Evolutionary conservation across 1,139 yeast genomes (phyloP).

Genomic region (Pichia sp.): DNA sequence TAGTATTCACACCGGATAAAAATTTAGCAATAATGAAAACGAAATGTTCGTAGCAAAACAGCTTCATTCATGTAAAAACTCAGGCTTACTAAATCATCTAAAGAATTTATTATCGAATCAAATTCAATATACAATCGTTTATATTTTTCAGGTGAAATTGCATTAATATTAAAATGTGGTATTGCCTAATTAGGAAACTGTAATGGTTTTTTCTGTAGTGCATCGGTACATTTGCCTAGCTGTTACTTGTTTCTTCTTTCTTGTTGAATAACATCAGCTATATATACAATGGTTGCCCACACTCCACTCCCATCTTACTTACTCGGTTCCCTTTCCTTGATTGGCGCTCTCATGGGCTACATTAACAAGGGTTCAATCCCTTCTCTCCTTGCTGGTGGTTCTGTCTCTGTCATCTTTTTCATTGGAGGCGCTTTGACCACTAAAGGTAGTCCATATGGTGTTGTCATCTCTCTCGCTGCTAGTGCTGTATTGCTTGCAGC

Average conservation of each 20-base stretch:
- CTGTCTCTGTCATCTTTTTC: conserved; percentile 65
- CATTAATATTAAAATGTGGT: too few species aligned
- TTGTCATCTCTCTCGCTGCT: conserved; percentile 72
- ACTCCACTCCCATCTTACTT: conserved; percentile 7
- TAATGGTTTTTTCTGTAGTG: neutral
- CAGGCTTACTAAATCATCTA: too few species aligned
- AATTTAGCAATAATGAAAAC: too few species aligned
- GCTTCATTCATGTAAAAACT: too few species aligned
- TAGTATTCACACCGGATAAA: too few species aligned
- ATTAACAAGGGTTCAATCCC: conserved; percentile 68
- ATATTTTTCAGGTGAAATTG: too few species aligned
- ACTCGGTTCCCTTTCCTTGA: conserved; percentile 20
- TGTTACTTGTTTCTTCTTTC: neutral
- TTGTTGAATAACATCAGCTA: neutral
- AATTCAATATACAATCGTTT: too few species aligned
- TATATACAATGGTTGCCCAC: neutral
- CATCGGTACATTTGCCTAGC: neutral
- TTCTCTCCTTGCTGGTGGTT: conserved; percentile 71
- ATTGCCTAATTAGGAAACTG: neutral
- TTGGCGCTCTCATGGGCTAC: conserved; percentile 29
- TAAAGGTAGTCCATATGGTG: conserved; percentile 70
- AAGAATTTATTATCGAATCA: too few species aligned
- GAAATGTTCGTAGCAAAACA: too few species aligned
- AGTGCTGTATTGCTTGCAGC: conserved; percentile 61
- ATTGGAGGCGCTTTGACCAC: conserved; percentile 71